A percentile compares a stretch with the other conserved stretches of the same genome.
phyloP scores from a whole-genome alignment of 2,329 filamentous ascomycete species.

The Fusarium incarnatum region DNA sequence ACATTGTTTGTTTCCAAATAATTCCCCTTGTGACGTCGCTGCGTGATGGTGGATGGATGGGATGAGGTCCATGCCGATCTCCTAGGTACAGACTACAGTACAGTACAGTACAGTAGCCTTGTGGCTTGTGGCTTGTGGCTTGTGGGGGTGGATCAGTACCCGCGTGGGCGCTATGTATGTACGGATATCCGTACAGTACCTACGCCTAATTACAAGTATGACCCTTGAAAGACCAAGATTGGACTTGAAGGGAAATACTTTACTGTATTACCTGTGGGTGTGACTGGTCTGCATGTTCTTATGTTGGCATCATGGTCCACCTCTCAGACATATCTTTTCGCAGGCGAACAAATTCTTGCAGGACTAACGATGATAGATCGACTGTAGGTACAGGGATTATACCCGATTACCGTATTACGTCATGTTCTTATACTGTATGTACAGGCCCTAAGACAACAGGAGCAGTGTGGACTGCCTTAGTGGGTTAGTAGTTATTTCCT shows the following conservation, averaged over 20 bases:
- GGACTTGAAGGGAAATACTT: neutral
- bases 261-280: neutral
- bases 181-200: neutral
- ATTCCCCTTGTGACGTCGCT: conserved; percentile 39
- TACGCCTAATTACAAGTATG: conserved; percentile 18
- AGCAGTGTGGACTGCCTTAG: too few species aligned
- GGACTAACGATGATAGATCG: neutral
- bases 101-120: neutral
- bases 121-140: neutral
- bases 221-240: conserved; percentile 7
- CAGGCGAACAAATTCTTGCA: conserved; percentile 1
- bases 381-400: conserved; percentile 3
- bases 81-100: neutral
- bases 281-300: neutral
- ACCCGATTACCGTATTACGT: conserved; percentile 10
- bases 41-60: conserved; percentile 44
- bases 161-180: conserved; percentile 13
- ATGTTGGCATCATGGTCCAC: conserved; percentile 13
- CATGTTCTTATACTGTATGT: neutral
- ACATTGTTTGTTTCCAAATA: conserved; percentile 27
- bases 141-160: conserved; percentile 32
- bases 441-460: too few species aligned
- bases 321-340: neutral
- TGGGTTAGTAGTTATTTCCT: too few species aligned
- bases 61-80: conserved; percentile 27